Percentiles rank a stretch among this genome's conserved stretches.
Conservation (phyloP, 371 early-diverging fungal species). For the Chytridium lagenaria region DNA sequence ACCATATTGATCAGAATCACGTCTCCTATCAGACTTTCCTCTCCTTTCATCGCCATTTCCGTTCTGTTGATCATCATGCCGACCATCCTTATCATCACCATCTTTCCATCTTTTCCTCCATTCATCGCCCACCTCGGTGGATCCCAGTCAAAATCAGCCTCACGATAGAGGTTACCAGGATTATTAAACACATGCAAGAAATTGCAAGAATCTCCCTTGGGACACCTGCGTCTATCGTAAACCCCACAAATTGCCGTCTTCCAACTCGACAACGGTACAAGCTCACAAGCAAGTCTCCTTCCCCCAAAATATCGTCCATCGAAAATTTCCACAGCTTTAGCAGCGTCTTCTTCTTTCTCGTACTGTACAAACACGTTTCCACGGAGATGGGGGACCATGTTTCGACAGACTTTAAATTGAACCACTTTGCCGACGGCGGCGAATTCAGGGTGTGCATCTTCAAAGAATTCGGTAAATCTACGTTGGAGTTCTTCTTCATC, state of each 20-base stretch:
- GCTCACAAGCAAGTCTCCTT: conserved; percentile 36
- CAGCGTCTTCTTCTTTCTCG: conserved; percentile 41
- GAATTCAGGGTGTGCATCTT: conserved; percentile 47
- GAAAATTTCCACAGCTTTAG: conserved; percentile 36
- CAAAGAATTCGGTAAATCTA: conserved; percentile 47
- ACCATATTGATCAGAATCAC: too few relatives aligned
- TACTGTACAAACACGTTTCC: conserved; percentile 56
- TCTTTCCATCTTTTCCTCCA: conserved; percentile 1
- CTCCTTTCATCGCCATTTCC: too few relatives aligned
- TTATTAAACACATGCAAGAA: conserved; percentile 37
- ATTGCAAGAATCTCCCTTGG: conserved; percentile 37
- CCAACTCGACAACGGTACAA: conserved; percentile 50
- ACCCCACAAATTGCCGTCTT: conserved; percentile 49
- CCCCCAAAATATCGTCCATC: conserved; percentile 51
- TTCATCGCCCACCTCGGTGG: conserved; percentile 10
- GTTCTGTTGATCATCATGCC: too few relatives aligned
- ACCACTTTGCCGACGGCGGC: conserved; percentile 39
- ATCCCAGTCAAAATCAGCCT: conserved; percentile 37
- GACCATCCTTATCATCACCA: neutral
- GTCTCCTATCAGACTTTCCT: too few relatives aligned
- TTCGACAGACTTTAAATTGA: conserved; percentile 54
- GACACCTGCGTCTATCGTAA: conserved; percentile 26
- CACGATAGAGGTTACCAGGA: conserved; percentile 25
- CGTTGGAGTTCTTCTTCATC: conserved; percentile 42
- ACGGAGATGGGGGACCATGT: conserved; percentile 46